Evolutionary conservation across 148 eudicot species (phyloP).

Genomic region (Polygonum maritimum): DNA sequence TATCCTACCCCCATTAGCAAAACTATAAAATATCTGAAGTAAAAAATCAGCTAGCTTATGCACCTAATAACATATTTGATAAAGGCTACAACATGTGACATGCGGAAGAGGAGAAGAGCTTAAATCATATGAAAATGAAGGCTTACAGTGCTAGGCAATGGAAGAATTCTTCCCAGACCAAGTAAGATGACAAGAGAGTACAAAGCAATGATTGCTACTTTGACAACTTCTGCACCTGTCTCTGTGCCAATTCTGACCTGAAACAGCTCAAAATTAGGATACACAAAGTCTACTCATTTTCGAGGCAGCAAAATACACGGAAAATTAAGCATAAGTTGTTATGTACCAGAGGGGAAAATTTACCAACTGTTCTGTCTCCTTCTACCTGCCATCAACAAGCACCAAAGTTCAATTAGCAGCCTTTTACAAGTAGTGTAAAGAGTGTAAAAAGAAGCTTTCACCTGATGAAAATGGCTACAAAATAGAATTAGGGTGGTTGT

Average conservation of each 20-base stretch:
- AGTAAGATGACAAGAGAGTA: constrained; percentile 37
- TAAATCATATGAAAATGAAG: neutral
- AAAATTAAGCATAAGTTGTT: neutral
- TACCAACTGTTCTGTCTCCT: constrained; percentile 71
- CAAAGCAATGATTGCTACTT: constrained; percentile 34
- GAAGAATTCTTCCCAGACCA: constrained; percentile 54
- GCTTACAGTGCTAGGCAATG: constrained; percentile 64
- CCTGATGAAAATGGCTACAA: constrained; percentile 99
- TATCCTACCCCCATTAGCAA: no score
- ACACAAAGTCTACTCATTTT: neutral
- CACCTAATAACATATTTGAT: no score
- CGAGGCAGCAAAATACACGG: neutral
- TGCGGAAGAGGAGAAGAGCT: neutral
- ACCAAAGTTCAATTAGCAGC: neutral
- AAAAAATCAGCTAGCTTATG: no score
- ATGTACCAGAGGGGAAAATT: constrained; percentile 82
- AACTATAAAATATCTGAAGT: no score
- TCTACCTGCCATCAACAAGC: constrained; percentile 39
- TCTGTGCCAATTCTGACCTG: constrained; percentile 80
- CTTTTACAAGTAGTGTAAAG: neutral
- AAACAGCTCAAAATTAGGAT: neutral
- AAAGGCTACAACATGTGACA: neutral
- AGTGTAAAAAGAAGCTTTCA: constrained; percentile 14
- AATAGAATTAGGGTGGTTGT: constrained; percentile 84
- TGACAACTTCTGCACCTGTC: constrained; percentile 55